Base-by-base conservation (phyloP, 352 stramenopile genomes). In the Phytophthora pseudosyringae region DNA sequence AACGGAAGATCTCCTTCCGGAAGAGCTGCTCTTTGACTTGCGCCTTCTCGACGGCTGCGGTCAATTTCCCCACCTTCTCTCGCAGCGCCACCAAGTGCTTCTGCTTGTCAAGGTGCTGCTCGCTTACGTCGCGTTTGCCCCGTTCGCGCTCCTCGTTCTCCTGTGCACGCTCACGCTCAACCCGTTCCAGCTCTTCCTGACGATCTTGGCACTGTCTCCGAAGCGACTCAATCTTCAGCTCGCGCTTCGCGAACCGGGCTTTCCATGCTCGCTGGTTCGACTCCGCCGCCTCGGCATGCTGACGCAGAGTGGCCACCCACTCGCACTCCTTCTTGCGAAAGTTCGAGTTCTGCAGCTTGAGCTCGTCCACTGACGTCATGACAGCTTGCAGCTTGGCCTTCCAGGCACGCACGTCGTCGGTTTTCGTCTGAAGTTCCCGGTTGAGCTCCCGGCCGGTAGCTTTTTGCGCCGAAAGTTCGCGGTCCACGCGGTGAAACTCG, bases 11-110 rank as follows among this genome's bases (percentile, higher is more conserved):
- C 50, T 91, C 78, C 5, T 73, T 76, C 49, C 75, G 68, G 26
- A 79, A 49, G 5, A 90, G 64, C 31, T 75, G 54, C 32, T 91
- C 80, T 28, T 74, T 83, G 12, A 75, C 57, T 39, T 81, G 71
- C 9, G 72, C 58, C 55, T 86, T 88, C 33, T 85, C 73, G 1
- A 79, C 43, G 0, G 41, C 16, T 7, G 28, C 68, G 53, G 40
- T 51, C 9, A 56, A 28, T 28, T 76, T 56, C 1, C 13, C 56
- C 21, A 80, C 36, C 28, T 81, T 70, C 28, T 73, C 65, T 16
- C 73, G 59, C 10, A 85, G 36, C 12, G 43, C 48, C 13, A 62
- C 41, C 11, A 71, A 12, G 21, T 58, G 60, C 52, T 83, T 67
- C 13, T 83, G 56, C 28, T 75, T 80, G 26, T 80, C 64, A 12